phyloP scores from a whole-genome alignment of 192 early-diverging fungal species.

The Kickxella alabastrina region DNA sequence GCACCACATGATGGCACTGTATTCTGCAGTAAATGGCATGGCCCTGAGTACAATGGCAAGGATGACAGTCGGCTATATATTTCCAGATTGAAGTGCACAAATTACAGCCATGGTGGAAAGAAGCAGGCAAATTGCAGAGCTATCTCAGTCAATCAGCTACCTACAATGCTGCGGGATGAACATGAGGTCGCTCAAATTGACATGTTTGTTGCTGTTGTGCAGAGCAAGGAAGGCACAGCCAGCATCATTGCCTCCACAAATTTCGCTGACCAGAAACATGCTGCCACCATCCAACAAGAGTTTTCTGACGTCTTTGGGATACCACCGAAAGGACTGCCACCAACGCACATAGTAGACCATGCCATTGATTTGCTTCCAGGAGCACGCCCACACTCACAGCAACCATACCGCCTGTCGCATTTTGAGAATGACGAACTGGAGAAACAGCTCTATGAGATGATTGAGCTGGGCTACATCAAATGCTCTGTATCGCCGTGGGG shows the following conservation, averaged over 20 bases:
- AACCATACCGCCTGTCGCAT: slow-evolving; percentile 8
- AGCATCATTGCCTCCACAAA: not conserved
- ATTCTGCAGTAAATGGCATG: not conserved
- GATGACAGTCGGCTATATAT: not conserved
- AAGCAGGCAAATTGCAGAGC: too few species aligned
- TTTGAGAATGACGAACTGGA: slow-evolving; percentile 7
- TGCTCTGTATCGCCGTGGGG: slow-evolving; percentile 25
- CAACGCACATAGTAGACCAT: not conserved
- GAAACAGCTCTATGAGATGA: slow-evolving; percentile 1
- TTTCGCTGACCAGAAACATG: too few species aligned
- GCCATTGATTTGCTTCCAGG: not conserved
- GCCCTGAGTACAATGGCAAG: not conserved
- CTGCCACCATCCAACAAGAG: not conserved
- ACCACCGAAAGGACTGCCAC: not conserved
- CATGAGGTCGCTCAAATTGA: too few species aligned
- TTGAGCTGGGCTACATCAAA: slow-evolving; percentile 14
- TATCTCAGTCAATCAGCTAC: too few species aligned
- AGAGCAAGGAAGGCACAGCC: not conserved
- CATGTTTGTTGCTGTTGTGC: too few species aligned
- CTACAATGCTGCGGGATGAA: too few species aligned
- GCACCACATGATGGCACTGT: not conserved
- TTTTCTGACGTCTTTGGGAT: not conserved
- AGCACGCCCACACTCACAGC: not conserved
- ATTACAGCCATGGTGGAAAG: too few species aligned
- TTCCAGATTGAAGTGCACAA: too few species aligned